Conservation (phyloP, 768 basidiomycete species). For the Lentinus brumalis region DNA sequence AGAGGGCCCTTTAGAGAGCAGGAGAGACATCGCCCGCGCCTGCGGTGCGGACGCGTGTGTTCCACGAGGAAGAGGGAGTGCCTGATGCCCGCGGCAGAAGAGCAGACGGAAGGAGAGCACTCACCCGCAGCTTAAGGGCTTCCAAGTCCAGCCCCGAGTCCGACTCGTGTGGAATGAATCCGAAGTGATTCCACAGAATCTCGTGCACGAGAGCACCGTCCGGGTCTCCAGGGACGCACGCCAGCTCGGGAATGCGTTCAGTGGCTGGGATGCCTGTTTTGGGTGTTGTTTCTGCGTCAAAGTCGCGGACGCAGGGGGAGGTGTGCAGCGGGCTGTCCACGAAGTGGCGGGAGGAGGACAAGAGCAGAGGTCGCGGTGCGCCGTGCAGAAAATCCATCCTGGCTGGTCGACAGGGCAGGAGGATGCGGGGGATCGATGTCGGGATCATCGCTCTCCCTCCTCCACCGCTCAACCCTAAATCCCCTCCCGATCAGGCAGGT, state of each 20-base stretch:
- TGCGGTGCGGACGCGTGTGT: conserved; percentile 12
- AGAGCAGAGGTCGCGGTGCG: background rate
- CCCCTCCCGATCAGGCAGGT: conserved; percentile 11
- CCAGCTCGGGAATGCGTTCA: background rate
- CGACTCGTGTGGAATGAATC: conserved; percentile 17
- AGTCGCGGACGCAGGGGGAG: background rate
- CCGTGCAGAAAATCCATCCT: background rate
- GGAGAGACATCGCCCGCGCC: conserved; percentile 9
- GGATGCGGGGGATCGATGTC: background rate
- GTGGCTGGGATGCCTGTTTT: background rate
- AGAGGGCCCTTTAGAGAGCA: background rate
- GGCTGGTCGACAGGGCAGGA: background rate
- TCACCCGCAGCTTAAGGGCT: conserved; percentile 12
- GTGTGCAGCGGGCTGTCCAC: background rate
- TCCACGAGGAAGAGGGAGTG: conserved; percentile 18
- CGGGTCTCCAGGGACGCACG: background rate
- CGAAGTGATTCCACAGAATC: conserved; percentile 20
- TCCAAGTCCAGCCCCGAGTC: conserved; percentile 16
- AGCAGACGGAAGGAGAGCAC: background rate
- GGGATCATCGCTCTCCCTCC: background rate
- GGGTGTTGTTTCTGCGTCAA: background rate
- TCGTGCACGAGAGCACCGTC: conserved; percentile 1
- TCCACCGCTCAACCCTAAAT: background rate
- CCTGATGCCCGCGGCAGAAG: conserved; percentile 10
- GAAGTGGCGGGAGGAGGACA: background rate